These are phyloP conservation scores for Colletotrichum noveboracense DNA, from an alignment of 2,329 filamentous ascomycete species.

Conservation along the genomic window DNA sequence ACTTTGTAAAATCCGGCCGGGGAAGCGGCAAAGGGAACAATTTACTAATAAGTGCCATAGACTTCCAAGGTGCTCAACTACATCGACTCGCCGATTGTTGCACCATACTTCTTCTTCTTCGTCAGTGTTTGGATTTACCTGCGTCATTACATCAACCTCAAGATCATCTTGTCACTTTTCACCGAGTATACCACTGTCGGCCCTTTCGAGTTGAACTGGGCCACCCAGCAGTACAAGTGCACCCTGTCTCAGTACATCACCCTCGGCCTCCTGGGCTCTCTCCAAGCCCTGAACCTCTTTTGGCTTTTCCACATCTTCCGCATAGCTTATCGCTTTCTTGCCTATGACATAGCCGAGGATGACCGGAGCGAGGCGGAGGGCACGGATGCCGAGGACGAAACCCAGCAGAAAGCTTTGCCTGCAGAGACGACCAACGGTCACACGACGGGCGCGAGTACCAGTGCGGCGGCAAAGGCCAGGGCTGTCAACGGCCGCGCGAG, in stretches of 20 bases:
- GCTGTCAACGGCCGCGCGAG: constrained; percentile 1
- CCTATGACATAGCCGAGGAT: constrained; percentile 67
- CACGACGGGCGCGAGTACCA: constrained; percentile 8
- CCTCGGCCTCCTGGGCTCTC: constrained; percentile 63
- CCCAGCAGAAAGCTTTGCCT: constrained; percentile 23
- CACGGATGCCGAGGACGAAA: constrained; percentile 51
- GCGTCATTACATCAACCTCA: constrained; percentile 83
- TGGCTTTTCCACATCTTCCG: constrained; percentile 81
- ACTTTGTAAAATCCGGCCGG: not conserved
- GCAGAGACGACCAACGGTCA: constrained; percentile 12
- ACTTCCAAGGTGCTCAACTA: constrained; percentile 94
- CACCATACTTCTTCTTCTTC: constrained; percentile 84
- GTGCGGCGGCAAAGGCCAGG: not conserved
- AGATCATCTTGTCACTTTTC: constrained; percentile 77
- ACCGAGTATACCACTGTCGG: constrained; percentile 78
- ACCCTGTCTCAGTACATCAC: constrained; percentile 72
- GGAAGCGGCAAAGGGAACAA: not conserved
- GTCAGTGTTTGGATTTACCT: constrained; percentile 87
- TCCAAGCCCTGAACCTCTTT: constrained; percentile 81
- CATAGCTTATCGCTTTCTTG: constrained; percentile 74
- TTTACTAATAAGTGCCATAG: constrained; percentile 43
- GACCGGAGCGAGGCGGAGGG: constrained; percentile 75
- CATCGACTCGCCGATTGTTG: constrained; percentile 78
- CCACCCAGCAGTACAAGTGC: constrained; percentile 79
- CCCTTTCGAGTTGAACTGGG: constrained; percentile 79